Percentiles rank a stretch among this genome's conserved stretches.
Evolutionary conservation across 129 eudicot genomes (phyloP).

Genomic region (Solidago caesia): DNA sequence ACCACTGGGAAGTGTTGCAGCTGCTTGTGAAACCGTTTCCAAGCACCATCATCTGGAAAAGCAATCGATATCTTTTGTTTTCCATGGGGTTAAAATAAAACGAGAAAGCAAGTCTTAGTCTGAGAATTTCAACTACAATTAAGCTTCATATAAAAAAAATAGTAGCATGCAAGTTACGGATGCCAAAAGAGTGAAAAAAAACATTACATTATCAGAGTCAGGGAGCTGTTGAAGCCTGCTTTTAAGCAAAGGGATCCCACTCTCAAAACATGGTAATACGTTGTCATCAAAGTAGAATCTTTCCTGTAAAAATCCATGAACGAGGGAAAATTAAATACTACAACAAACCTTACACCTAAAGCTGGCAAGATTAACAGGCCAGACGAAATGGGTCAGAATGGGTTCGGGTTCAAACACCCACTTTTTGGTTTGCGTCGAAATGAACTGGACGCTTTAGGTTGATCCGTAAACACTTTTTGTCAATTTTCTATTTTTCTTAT

Average conservation of each 20-base stretch:
- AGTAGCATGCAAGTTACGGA: conserved; percentile 9
- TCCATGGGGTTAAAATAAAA: conserved; percentile 1
- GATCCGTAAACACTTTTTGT: neutral
- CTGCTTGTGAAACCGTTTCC: conserved; percentile 98
- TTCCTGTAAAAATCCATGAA: conserved; percentile 50
- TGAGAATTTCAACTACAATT: conserved; percentile 12
- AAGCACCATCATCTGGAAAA: conserved; percentile 99
- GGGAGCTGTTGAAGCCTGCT: conserved; percentile 95
- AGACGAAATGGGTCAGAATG: neutral
- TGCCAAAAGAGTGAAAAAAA: neutral
- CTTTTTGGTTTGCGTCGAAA: neutral
- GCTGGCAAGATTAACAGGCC: neutral
- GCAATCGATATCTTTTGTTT: conserved; percentile 72
- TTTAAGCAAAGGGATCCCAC: conserved; percentile 94
- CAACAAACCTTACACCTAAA: conserved; percentile 5
- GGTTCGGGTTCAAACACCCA: neutral
- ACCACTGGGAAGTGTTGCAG: conserved; percentile 98
- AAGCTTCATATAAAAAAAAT: neutral
- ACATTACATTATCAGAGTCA: conserved; percentile 87
- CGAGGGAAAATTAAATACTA: neutral
- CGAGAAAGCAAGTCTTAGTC: conserved; percentile 22
- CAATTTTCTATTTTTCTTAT: neutral
- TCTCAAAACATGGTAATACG: conserved; percentile 92
- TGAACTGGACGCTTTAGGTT: neutral
- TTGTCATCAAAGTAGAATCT: conserved; percentile 96